phyloP scores from a whole-genome alignment of 352 stramenopile species.

The Globisporangium heterothallicum region DNA sequence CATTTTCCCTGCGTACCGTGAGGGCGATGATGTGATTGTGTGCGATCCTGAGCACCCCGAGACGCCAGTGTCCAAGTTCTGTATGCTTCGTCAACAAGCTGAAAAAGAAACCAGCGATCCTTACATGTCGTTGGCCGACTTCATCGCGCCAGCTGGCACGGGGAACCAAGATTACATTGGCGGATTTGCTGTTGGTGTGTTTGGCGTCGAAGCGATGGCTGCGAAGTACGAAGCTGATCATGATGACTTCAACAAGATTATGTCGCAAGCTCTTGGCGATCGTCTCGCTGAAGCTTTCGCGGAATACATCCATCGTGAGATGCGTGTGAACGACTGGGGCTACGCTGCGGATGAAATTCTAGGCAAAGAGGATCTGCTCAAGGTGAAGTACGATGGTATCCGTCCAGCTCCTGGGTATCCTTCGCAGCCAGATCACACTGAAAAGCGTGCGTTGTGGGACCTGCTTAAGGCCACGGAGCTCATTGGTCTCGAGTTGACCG shows the following conservation, averaged over 20 bases:
- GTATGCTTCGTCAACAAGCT: conserved; percentile 96
- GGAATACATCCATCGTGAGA: conserved; percentile 95
- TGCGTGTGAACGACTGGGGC: conserved; percentile 94
- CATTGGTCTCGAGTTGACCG: conserved; percentile 89
- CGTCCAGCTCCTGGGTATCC: conserved; percentile 96
- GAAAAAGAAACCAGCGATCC: conserved; percentile 95
- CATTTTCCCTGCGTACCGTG: conserved; percentile 92
- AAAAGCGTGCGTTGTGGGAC: conserved; percentile 96
- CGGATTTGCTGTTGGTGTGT: conserved; percentile 94
- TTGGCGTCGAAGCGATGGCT: conserved; percentile 93
- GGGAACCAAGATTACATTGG: conserved; percentile 52
- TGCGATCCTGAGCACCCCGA: conserved; percentile 83
- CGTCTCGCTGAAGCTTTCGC: conserved; percentile 89
- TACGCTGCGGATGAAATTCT: conserved; percentile 92
- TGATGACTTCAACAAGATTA: conserved; percentile 98
- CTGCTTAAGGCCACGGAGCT: conserved; percentile 92
- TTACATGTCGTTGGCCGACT: conserved; percentile 94
- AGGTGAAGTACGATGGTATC: conserved; percentile 98
- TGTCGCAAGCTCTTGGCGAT: conserved; percentile 87
- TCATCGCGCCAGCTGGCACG: conserved; percentile 76
- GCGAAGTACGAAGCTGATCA: conserved; percentile 91
- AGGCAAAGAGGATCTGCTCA: conserved; percentile 91
- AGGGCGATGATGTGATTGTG: conserved; percentile 93
- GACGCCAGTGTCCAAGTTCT: conserved; percentile 89
- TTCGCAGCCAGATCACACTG: conserved; percentile 96